These are phyloP conservation scores for Exserohilum rostratum DNA, from an alignment of 2,329 filamentous ascomycete species.

Conservation along the genomic window DNA sequence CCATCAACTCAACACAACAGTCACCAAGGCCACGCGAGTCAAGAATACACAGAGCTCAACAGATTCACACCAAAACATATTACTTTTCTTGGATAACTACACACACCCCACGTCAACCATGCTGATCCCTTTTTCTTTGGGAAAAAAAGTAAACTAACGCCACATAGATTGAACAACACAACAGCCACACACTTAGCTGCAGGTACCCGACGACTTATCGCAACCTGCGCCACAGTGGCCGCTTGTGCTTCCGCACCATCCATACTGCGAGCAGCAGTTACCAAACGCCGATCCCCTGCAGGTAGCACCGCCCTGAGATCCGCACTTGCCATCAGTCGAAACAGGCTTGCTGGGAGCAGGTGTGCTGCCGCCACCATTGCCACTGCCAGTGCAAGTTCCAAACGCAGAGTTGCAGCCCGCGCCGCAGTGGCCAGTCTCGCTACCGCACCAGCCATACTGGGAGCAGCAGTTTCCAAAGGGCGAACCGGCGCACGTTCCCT, in stretches of 20 bases:
- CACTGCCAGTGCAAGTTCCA: conserved; percentile 28
- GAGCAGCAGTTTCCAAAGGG: conserved; percentile 55
- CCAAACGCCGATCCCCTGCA: conserved; percentile 16
- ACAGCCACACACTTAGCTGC: background rate
- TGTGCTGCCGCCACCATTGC: background rate
- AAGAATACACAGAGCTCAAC: too few relatives aligned
- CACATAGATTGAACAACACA: too few relatives aligned
- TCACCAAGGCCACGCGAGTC: too few relatives aligned
- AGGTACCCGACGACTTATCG: conserved; percentile 18
- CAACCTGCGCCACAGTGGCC: conserved; percentile 19
- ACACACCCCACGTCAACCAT: too few relatives aligned
- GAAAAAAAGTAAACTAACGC: too few relatives aligned
- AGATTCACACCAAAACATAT: too few relatives aligned
- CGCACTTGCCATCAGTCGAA: conserved; percentile 19
- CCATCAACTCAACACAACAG: too few relatives aligned
- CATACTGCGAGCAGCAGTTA: conserved; percentile 20
- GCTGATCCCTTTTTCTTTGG: too few relatives aligned
- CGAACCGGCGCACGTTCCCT: conserved; percentile 35
- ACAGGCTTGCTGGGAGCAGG: conserved; percentile 1
- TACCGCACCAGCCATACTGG: conserved; percentile 51
- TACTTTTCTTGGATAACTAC: too few relatives aligned
- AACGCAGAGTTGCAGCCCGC: conserved; percentile 42
- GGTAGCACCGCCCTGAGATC: conserved; percentile 12
- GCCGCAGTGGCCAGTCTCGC: conserved; percentile 38
- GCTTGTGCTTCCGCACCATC: conserved; percentile 18